These are phyloP conservation scores for Coniochaeta pulveracea DNA, from an alignment of 2,329 filamentous ascomycete species.

Conservation along the genomic window DNA sequence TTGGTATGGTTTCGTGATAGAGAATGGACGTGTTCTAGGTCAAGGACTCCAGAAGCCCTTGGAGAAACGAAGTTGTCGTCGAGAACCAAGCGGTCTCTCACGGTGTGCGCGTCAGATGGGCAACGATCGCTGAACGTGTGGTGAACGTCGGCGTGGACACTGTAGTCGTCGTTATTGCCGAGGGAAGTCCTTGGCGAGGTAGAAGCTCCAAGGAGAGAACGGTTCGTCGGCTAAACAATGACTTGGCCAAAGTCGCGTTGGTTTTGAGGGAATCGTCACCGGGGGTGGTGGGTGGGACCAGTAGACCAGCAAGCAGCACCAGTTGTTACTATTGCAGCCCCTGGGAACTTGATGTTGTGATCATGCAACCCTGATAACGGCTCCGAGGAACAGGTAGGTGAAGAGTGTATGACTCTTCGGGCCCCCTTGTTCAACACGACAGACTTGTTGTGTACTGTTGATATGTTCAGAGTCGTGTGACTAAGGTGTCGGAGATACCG, in stretches of 20 bases:
- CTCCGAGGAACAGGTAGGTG: conserved; percentile 28
- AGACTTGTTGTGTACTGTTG: conserved; percentile 15
- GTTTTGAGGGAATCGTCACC: background rate
- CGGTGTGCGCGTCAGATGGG: background rate
- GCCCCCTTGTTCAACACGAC: conserved; percentile 19
- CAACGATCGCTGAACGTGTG: background rate
- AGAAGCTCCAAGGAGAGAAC: background rate
- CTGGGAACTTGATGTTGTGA: conserved; percentile 23
- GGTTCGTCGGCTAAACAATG: background rate
- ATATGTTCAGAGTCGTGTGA: conserved; percentile 9
- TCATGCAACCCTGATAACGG: conserved; percentile 25
- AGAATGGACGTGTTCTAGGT: conserved; percentile 13
- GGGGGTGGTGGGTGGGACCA: conserved; percentile 13
- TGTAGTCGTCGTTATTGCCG: background rate
- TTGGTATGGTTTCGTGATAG: conserved; percentile 20
- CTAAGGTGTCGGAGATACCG: conserved; percentile 7
- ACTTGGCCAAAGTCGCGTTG: background rate
- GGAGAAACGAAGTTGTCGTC: conserved; percentile 4
- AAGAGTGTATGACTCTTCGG: conserved; percentile 39
- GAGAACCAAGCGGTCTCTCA: too few relatives aligned
- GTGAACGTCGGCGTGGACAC: background rate
- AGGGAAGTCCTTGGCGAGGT: background rate
- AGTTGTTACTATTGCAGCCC: conserved; percentile 23
- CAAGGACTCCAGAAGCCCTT: conserved; percentile 4
- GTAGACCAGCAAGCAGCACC: conserved; percentile 20